These are phyloP conservation scores for Cymbidium sinense DNA, from an alignment of 106 monocot species.

Conservation along the genomic window DNA sequence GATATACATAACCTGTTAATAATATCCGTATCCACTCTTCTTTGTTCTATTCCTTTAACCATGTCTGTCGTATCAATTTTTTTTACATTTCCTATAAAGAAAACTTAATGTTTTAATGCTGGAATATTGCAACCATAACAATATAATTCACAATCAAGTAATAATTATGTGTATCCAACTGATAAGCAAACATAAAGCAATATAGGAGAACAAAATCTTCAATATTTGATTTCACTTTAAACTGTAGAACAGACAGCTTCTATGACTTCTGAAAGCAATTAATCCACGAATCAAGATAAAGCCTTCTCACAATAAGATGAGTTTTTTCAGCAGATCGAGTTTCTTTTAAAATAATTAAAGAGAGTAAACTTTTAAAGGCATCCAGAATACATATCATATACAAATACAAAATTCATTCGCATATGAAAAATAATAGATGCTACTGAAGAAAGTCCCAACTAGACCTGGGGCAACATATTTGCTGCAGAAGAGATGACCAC, in stretches of 20 bases:
- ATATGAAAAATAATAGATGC: not conserved
- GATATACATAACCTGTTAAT: too few species aligned
- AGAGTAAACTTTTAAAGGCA: not conserved
- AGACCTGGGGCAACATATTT: conserved; percentile 78
- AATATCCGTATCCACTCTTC: too few species aligned
- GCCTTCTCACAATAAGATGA: not conserved
- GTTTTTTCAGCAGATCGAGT: not conserved
- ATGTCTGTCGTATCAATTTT: too few species aligned
- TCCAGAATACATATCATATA: not conserved
- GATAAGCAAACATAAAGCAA: not conserved
- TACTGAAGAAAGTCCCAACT: not conserved
- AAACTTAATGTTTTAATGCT: too few species aligned
- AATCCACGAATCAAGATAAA: not conserved
- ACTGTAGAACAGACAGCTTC: not conserved
- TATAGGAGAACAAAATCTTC: not conserved
- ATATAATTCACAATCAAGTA: not conserved
- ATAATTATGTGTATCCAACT: not conserved
- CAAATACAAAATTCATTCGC: not conserved
- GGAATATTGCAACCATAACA: not conserved
- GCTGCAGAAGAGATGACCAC: conserved; percentile 62
- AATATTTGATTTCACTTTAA: not conserved
- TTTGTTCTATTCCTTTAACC: too few species aligned
- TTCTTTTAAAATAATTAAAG: not conserved
- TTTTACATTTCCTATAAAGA: too few species aligned
- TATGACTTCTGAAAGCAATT: not conserved